Base-by-base conservation (phyloP, 2,329 filamentous ascomycete species). In the Raffaelea arxii region DNA sequence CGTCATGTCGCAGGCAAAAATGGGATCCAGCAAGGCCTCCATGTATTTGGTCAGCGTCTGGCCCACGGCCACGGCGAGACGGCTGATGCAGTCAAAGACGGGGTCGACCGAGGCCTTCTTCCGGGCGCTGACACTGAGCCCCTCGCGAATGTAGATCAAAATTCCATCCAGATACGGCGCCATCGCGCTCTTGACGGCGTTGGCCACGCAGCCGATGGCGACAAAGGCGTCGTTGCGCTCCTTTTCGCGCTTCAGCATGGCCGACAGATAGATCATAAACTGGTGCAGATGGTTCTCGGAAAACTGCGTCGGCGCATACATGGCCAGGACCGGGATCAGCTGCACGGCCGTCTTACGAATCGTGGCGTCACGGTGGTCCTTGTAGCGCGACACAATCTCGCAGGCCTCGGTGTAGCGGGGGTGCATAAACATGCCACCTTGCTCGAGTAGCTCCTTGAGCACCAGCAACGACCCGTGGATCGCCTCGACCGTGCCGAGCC, bases 351-450 rank as follows among this genome's bases (percentile, higher is more conserved):
- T 94, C 57, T 86, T 85, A 46, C 91, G 78, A 55, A 97, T 92
- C 30, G 89, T 84, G 4, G 80, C 71, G 56, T 98, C 94, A 46
- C 87, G 80, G 56, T 97, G 88, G 56, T 98, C 92, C 63, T 94
- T 94, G 63, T 94, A 86, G 51, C 86, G 84, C 54, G 91, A 82
- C 30, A 96, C 86, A 52, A 92, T 90, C 52, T 98, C 92, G 62
- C 91, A 97, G 11, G 88, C 84, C 56, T 94, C 87, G 49, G 84
- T 80, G 64, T 97, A 98, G 60, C 90, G 81, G 35, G 90, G 86
- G 58, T 95, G 89, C 92, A 98, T 97, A 65, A 94, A 98, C 91
- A 98, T 98, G 56, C 89, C 90, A 45, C 92, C 92, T 62, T 95
- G 91, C 52, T 92, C 80, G 18, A 98, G 78, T 41, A 98, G 76